Evolutionary conservation across 352 stramenopile genomes (phyloP), one percentile per base, ranked within the genome.

Genomic region (Phytopythium vexans): DNA sequence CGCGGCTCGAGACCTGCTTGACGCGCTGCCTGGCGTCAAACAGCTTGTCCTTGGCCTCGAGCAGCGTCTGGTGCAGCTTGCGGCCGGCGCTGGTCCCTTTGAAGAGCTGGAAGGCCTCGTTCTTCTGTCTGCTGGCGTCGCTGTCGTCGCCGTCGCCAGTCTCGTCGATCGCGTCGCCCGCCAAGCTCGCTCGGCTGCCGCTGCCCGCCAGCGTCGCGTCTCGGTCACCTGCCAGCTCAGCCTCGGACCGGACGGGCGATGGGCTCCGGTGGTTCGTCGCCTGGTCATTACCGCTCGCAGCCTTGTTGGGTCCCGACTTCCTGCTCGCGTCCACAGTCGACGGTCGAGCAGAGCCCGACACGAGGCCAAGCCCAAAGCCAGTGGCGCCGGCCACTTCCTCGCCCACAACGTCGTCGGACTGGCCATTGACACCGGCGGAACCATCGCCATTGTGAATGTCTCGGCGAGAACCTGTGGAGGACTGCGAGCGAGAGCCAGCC

Each of bases 41-140:
- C 1, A 92, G 52, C 44, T 86, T 81, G 49, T 82, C 70, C 53
- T 97, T 96, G 33, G 87, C 80, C 8, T 82, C 71, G 21, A 87
- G 72, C 4, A 93, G 57, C 42, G 49, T 80, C 6, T 72, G 64
- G 33, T 86, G 49, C 11, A 89, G 64, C 51, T 89, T 86, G 33
- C 85, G 72, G 11, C 77, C 82, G 0, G 77, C 42, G 1, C 82
- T 77, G 6, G 40, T 76, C 1, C 60, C 71, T 41, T 84, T 78
- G 53, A 77, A 93, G 36, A 78, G 79, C 47, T 80, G 65, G 62
- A 91, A 93, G 8, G 78, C 82, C 4, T 88, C 73, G 41, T 85
- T 90, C 49, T 89, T 27, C 21, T 27, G 21, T 27, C 21, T 27
- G 21, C 21, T 27, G 21, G 38, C 27, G 12, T 52, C 54, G 6